Percentiles rank a stretch among this genome's conserved stretches.
Conservation (phyloP, 495 filamentous ascomycete species). For the Aspergillus avenaceus region DNA sequence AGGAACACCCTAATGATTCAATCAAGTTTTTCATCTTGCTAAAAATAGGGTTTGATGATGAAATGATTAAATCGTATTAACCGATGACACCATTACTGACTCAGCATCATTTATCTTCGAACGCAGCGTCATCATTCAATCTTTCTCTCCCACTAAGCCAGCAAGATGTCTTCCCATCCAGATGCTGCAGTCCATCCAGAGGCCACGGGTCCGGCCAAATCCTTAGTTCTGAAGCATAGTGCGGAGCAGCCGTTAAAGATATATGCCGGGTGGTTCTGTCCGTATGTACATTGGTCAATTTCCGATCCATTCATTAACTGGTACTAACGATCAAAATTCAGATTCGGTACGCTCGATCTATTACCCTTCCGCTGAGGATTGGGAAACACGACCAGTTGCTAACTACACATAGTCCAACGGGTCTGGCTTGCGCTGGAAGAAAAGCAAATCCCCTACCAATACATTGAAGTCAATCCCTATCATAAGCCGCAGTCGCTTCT, state of each 20-base stretch:
- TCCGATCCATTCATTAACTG: not conserved
- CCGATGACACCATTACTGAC: constrained; percentile 3
- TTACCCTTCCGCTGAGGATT: not conserved
- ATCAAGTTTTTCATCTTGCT: not conserved
- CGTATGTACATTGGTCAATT: constrained; percentile 28
- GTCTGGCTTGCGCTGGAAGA: constrained; percentile 65
- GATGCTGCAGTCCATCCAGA: constrained; percentile 48
- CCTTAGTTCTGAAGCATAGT: constrained; percentile 45
- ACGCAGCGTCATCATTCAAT: no score
- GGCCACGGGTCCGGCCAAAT: constrained; percentile 49
- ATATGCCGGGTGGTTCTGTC: constrained; percentile 62
- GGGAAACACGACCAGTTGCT: not conserved
- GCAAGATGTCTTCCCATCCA: constrained; percentile 22
- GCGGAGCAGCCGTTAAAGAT: constrained; percentile 51
- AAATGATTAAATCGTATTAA: no score
- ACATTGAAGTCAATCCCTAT: constrained; percentile 71
- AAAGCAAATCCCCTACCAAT: constrained; percentile 68
- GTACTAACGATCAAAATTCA: constrained; percentile 15
- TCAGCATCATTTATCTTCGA: no score
- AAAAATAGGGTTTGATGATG: no score
- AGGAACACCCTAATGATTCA: not conserved
- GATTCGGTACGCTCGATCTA: constrained; percentile 22
- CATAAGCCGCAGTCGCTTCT: constrained; percentile 60
- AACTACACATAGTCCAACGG: constrained; percentile 47
- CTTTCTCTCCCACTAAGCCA: not conserved